Conservation (phyloP, 1,139 yeast genomes). For the Saccharomyces hybrid region DNA sequence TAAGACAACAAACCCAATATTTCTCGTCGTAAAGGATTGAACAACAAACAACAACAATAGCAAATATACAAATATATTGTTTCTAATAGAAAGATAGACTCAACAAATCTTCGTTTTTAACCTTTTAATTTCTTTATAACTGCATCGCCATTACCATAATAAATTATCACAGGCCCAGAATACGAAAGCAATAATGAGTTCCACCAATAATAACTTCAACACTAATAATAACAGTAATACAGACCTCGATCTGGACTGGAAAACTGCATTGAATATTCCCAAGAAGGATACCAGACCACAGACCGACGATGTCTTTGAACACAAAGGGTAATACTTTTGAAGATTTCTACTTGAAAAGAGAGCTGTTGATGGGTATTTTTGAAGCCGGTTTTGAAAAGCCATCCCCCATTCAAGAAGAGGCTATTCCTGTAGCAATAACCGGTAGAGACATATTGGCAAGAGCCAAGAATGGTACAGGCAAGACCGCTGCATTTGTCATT, state of each 20-base stretch:
- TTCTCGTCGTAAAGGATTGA: not conserved
- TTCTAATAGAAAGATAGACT: not conserved
- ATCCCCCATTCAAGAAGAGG: constrained; percentile 95
- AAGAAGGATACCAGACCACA: constrained; percentile 84
- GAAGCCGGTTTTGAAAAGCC: constrained; percentile 99
- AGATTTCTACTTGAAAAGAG: constrained; percentile 85
- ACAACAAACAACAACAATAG: not conserved
- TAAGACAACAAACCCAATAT: not conserved
- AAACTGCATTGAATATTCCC: constrained; percentile 65
- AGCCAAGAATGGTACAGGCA: constrained; percentile 98
- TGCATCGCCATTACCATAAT: not conserved
- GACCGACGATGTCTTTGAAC: constrained; percentile 88
- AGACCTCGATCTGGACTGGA: constrained; percentile 45
- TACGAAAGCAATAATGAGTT: not conserved
- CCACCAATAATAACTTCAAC: constrained; percentile 1
- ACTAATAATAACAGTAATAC: constrained; percentile 7
- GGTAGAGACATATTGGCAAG: constrained; percentile 96
- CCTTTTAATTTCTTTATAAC: not conserved
- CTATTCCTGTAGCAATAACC: constrained; percentile 89
- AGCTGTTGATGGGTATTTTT: constrained; percentile 92
- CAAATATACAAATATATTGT: not conserved
- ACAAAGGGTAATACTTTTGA: constrained; percentile 90
- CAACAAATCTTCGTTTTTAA: not conserved
- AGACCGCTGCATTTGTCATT: constrained; percentile 91
- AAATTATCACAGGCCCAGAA: not conserved